A percentile compares a stretch with the other conserved stretches of the same genome.
Evolutionary conservation across 2,329 filamentous ascomycete genomes (phyloP).

Genomic region (Aspergillus carbonarius): DNA sequence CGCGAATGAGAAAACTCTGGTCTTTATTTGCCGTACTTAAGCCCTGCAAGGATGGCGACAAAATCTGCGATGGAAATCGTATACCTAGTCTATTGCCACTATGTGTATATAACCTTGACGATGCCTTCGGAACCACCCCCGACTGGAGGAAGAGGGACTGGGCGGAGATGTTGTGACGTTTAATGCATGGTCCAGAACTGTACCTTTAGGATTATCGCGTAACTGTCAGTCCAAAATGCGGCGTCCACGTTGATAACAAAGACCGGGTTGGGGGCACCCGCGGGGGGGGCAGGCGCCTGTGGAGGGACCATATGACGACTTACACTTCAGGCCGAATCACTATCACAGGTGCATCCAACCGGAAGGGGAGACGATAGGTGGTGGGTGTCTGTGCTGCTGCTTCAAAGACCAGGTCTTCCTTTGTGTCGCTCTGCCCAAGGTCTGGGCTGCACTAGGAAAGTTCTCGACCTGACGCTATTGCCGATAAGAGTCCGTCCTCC

Average conservation of each 20-base stretch:
- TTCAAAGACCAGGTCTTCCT: not conserved
- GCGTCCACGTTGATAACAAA: not conserved
- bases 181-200: constrained; percentile 11
- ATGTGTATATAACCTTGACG: not conserved
- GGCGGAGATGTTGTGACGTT: not conserved
- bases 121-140: not conserved
- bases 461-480: constrained; percentile 10
- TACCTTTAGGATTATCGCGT: not conserved
- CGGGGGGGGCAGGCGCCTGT: constrained; percentile 1
- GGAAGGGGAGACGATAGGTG: not conserved
- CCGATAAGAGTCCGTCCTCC: constrained; percentile 2
- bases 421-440: constrained; percentile 7
- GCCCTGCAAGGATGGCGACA: not conserved
- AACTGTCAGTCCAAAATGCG: not conserved
- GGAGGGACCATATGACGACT: not conserved
- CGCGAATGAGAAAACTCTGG: not conserved
- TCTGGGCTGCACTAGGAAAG: constrained; percentile 11
- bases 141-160: not conserved
- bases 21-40: not conserved
- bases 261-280: not conserved
- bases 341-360: not conserved
- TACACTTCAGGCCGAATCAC: not conserved
- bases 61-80: not conserved
- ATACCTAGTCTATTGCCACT: not conserved
- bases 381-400: not conserved